phyloP scores from a whole-genome alignment of 805 yeast genomes.

The Helenozyma baotianmanensis region DNA sequence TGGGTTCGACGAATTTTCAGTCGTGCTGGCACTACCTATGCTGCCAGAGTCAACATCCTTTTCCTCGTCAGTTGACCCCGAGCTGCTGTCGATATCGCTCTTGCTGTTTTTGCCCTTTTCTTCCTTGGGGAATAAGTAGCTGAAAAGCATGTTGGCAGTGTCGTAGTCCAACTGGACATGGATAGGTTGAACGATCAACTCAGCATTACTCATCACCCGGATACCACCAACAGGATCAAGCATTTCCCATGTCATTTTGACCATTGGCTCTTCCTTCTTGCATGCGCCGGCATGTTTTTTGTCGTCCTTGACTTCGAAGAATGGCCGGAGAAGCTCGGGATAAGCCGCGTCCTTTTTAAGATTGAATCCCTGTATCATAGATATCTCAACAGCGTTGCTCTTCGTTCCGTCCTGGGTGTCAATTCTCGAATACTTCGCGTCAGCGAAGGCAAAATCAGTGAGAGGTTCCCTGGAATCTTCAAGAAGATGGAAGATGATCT shows the following conservation, averaged over 20 bases:
- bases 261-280: constrained; percentile 19
- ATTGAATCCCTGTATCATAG: constrained; percentile 66
- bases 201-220: constrained; percentile 65
- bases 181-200: constrained; percentile 59
- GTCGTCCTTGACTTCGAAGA: constrained; percentile 15
- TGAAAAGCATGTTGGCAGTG: constrained; percentile 57
- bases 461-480: constrained; percentile 58
- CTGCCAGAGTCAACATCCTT: constrained; percentile 17
- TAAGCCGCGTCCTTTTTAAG: constrained; percentile 52
- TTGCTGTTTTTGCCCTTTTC: constrained; percentile 9
- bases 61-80: constrained; percentile 12
- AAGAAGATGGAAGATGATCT: constrained; percentile 66
- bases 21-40: not conserved
- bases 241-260: constrained; percentile 62
- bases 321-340: constrained; percentile 68
- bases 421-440: constrained; percentile 55
- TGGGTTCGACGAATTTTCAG: not conserved
- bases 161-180: constrained; percentile 68
- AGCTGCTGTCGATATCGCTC: not conserved
- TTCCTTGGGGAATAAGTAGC: constrained; percentile 66
- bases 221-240: constrained; percentile 88
- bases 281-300: constrained; percentile 8
- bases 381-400: constrained; percentile 53
- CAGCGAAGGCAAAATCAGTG: constrained; percentile 62
- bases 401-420: constrained; percentile 67